Evolutionary conservation across 306 rosid genomes (phyloP).

Genomic region (Cicer bijugum): DNA sequence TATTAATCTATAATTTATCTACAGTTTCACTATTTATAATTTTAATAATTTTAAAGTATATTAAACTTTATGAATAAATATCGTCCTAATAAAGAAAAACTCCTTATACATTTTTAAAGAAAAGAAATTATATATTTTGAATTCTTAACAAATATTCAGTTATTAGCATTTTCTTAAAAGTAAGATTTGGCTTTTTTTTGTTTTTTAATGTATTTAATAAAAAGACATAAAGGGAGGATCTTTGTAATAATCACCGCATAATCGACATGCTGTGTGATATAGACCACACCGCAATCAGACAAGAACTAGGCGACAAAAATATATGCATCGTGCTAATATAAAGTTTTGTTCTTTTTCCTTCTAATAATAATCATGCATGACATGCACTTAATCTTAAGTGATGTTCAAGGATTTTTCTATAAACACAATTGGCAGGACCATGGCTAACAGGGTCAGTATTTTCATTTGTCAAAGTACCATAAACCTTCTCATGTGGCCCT

Average conservation of each 20-base stretch:
- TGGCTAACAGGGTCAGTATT: neutral
- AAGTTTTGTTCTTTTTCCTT: slow-evolving; percentile 40
- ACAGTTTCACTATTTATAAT: too few relatives aligned
- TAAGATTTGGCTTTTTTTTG: too few relatives aligned
- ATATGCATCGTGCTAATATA: slow-evolving; percentile 12
- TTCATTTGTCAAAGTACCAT: neutral
- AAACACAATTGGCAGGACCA: neutral
- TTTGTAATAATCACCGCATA: slow-evolving; percentile 8
- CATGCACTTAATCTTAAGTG: slow-evolving; percentile 22
- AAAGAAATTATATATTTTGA: too few relatives aligned
- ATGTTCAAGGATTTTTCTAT: neutral
- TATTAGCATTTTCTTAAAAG: too few relatives aligned
- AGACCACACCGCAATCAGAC: slow-evolving; percentile 37
- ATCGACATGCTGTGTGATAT: slow-evolving; percentile 15
- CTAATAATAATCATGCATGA: slow-evolving; percentile 18
- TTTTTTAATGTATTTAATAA: neutral
- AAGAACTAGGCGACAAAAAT: slow-evolving; percentile 50
- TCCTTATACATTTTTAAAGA: too few relatives aligned
- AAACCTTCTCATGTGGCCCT: neutral
- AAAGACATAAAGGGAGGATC: slow-evolving; percentile 40
- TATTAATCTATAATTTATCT: too few relatives aligned
- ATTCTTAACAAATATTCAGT: too few relatives aligned
- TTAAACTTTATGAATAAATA: too few relatives aligned
- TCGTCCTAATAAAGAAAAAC: too few relatives aligned
- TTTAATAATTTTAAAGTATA: too few relatives aligned